A percentile compares a stretch with the other conserved stretches of the same genome.
phyloP scores from a whole-genome alignment of 768 basidiomycete species.

The Strobilomyces confusus region DNA sequence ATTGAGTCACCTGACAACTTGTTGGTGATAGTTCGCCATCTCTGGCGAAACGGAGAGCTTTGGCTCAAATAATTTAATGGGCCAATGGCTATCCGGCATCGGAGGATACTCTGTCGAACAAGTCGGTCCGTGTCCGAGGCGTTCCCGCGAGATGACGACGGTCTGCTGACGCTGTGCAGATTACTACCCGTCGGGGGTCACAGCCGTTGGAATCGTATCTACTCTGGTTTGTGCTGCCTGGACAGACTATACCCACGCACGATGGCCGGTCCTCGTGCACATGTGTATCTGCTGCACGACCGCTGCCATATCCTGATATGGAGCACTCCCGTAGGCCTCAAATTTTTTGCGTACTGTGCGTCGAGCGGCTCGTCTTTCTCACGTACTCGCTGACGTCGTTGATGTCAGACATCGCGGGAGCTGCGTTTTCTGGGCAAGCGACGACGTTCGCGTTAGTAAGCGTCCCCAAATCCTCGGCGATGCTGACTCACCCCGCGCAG shows the following conservation, averaged over 20 bases:
- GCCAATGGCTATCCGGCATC: constrained; percentile 62
- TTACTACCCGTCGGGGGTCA: constrained; percentile 61
- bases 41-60: constrained; percentile 68
- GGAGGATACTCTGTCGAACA: constrained; percentile 62
- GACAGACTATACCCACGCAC: constrained; percentile 54
- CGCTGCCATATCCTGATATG: constrained; percentile 58
- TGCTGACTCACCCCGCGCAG: constrained; percentile 28
- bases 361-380: constrained; percentile 5
- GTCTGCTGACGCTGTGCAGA: constrained; percentile 28
- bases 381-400: background rate
- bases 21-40: constrained; percentile 48
- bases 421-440: constrained; percentile 72
- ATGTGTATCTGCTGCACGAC: constrained; percentile 54
- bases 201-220: constrained; percentile 60
- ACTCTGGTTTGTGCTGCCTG: constrained; percentile 59
- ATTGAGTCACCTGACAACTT: background rate
- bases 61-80: constrained; percentile 70
- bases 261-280: constrained; percentile 64
- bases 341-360: constrained; percentile 73
- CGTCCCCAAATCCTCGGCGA: background rate
- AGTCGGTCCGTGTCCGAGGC: constrained; percentile 37
- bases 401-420: constrained; percentile 50
- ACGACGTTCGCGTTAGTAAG: constrained; percentile 63
- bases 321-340: constrained; percentile 55
- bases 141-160: background rate